Percentiles rank a stretch among this genome's conserved stretches.
Evolutionary conservation across 2,329 filamentous ascomycete species (phyloP).

Genomic region (Xylariaceae sp.): DNA sequence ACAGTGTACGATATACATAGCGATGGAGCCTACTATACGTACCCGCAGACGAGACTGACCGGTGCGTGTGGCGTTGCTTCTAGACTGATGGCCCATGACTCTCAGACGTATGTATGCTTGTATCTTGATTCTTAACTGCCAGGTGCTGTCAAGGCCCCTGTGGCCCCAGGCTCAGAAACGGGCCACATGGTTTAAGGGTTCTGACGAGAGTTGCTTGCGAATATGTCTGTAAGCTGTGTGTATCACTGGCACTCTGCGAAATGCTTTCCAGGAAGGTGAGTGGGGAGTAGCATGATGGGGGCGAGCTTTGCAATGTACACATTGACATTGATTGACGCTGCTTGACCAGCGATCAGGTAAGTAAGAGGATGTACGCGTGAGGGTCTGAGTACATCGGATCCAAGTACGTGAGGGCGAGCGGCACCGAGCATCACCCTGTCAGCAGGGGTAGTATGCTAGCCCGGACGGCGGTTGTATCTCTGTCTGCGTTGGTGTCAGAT

Average conservation of each 20-base stretch:
- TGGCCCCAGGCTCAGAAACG: constrained; percentile 26
- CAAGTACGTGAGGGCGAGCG: too few species aligned
- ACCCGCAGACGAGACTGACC: constrained; percentile 27
- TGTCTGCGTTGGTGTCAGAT: constrained; percentile 38
- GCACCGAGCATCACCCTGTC: constrained; percentile 1
- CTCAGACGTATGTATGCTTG: constrained; percentile 2
- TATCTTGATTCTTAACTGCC: constrained; percentile 20
- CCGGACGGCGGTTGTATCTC: constrained; percentile 31
- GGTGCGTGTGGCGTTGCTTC: constrained; percentile 27
- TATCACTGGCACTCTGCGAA: not conserved
- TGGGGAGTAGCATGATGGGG: too few species aligned
- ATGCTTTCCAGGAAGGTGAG: too few species aligned
- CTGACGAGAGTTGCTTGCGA: not conserved
- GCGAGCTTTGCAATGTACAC: too few species aligned
- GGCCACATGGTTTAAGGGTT: constrained; percentile 35
- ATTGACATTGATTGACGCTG: too few species aligned
- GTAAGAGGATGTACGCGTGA: too few species aligned
- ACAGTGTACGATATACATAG: not conserved
- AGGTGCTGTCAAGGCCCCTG: constrained; percentile 14
- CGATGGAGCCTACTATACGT: constrained; percentile 8
- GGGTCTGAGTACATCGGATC: too few species aligned
- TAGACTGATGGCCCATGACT: constrained; percentile 20
- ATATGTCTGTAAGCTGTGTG: constrained; percentile 5
- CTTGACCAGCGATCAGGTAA: too few species aligned
- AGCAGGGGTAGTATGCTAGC: constrained; percentile 25